Percentiles rank a stretch among this genome's conserved stretches.
Evolutionary conservation across 1,139 yeast genomes (phyloP).

Genomic region (Schwanniomyces etchellsii): DNA sequence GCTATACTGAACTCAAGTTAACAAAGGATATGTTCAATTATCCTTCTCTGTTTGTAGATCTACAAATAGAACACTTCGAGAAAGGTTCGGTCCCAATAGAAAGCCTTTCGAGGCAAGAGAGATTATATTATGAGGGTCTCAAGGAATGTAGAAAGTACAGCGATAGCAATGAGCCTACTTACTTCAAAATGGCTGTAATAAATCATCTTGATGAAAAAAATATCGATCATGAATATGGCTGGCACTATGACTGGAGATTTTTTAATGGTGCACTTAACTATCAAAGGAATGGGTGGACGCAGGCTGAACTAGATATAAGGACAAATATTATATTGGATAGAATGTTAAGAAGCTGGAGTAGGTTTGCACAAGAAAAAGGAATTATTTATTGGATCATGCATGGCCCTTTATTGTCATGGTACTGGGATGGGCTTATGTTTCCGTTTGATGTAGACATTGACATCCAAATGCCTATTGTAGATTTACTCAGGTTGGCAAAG

Average conservation of each 20-base stretch:
- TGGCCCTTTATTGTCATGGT: slow-evolving; percentile 26
- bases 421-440: slow-evolving; percentile 45
- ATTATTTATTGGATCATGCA: slow-evolving; percentile 25
- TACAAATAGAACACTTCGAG: slow-evolving; percentile 16
- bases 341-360: slow-evolving; percentile 16
- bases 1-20: slow-evolving; percentile 15
- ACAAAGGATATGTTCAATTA: slow-evolving; percentile 18
- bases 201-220: slow-evolving; percentile 18
- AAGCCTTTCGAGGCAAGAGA: slow-evolving; percentile 13
- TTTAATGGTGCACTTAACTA: slow-evolving; percentile 31
- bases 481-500: slow-evolving; percentile 31
- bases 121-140: slow-evolving; percentile 20
- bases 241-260: slow-evolving; percentile 45
- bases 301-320: slow-evolving; percentile 17
- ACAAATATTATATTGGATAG: slow-evolving; percentile 23
- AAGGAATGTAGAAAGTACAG: slow-evolving; percentile 11
- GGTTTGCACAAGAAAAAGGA: slow-evolving; percentile 25
- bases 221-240: slow-evolving; percentile 27
- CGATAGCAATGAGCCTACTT: slow-evolving; percentile 20
- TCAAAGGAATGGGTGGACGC: slow-evolving; percentile 21
- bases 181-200: slow-evolving; percentile 30
- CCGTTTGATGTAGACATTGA: slow-evolving; percentile 56
- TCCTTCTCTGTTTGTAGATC: slow-evolving; percentile 11
- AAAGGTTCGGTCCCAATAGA: slow-evolving; percentile 4
- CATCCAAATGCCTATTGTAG: slow-evolving; percentile 35